Percentiles rank a stretch among this genome's conserved stretches.
phyloP scores from a whole-genome alignment of 2,329 filamentous ascomycete species.

The Talaromyces verruculosus region DNA sequence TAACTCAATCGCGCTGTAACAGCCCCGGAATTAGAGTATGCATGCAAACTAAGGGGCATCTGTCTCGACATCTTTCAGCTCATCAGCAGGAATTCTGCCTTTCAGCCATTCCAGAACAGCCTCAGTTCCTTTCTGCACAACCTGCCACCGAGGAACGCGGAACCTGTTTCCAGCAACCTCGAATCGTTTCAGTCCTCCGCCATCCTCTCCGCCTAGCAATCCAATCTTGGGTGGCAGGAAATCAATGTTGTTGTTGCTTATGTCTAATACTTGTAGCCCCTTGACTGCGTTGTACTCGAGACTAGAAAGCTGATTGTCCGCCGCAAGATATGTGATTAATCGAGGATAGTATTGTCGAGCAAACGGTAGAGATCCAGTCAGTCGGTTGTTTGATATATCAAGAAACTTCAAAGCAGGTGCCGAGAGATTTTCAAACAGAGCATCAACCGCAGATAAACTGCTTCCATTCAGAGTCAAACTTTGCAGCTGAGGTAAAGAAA shows the following conservation, averaged over 20 bases:
- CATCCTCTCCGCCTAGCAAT: constrained; percentile 62
- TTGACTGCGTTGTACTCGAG: constrained; percentile 71
- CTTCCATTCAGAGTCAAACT: constrained; percentile 76
- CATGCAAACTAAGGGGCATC: background rate
- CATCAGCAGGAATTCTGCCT: constrained; percentile 65
- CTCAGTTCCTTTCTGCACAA: constrained; percentile 84
- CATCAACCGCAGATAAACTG: constrained; percentile 67
- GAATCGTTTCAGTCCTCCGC: constrained; percentile 59
- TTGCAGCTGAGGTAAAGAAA: constrained; percentile 71
- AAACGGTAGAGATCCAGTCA: constrained; percentile 65
- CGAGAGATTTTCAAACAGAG: constrained; percentile 65
- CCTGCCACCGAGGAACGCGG: constrained; percentile 77
- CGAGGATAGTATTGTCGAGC: constrained; percentile 68
- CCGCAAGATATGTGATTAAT: constrained; percentile 68
- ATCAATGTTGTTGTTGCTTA: constrained; percentile 83
- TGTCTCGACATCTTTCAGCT: constrained; percentile 40
- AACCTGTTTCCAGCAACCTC: constrained; percentile 86
- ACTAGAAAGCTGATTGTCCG: constrained; percentile 75
- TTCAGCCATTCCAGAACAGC: constrained; percentile 78
- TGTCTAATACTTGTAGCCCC: constrained; percentile 74
- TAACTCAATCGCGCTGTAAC: background rate
- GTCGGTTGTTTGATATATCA: constrained; percentile 79
- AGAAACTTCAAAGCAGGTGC: constrained; percentile 74
- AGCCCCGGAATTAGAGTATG: background rate
- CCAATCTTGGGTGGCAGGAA: constrained; percentile 78